Evolutionary conservation across 1,139 yeast genomes (phyloP), one percentile per base, ranked within the genome.

Genomic region (Geotrichum australiense): DNA sequence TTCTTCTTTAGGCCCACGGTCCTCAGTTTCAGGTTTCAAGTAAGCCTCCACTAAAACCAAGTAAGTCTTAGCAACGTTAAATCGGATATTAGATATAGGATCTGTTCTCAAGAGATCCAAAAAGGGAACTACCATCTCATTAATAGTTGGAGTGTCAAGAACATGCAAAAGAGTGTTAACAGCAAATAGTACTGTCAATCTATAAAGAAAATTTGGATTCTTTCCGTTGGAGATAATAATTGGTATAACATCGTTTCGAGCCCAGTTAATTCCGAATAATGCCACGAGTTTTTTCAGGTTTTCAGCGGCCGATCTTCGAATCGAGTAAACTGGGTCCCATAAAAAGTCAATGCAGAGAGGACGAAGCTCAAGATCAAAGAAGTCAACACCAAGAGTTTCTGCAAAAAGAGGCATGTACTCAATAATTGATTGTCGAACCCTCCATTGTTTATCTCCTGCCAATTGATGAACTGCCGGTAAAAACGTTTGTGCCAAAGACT

Each of bases 401-500:
- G 98, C 97, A 51, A 91, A 71, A 53, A 91, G 72, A 16, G 99
- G 99, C 54, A 89, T 86, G 64, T 93, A 93, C 62, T 91, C 95
- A 57, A 91, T 91, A 49, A 93, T 91, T 12, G 98, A 98, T 59
- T 91, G 73, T 58, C 98, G 78, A 20, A 91, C 97, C 57, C 98
- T 78, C 99, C 99, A 91, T 59, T 89, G 93, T 55, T 80, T 81
- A 65, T 91, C 98, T 60, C 87, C 91, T 6, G 98, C 97, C 52
- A 91, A 73, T 55, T 91, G 96, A 19, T 94, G 80, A 50, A 91
- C 89, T 2, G 98, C 98, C 3, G 99, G 99, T 52, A 91, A 70
- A 50, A 91, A 71, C 38, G 87, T 80, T 54, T 89, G 89, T 25
- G 94, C 80, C 53, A 91, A 70, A 52, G 84, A 69, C 54, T 83